Conservation (phyloP, 768 basidiomycete genomes). For the Kwoniella europaea region DNA sequence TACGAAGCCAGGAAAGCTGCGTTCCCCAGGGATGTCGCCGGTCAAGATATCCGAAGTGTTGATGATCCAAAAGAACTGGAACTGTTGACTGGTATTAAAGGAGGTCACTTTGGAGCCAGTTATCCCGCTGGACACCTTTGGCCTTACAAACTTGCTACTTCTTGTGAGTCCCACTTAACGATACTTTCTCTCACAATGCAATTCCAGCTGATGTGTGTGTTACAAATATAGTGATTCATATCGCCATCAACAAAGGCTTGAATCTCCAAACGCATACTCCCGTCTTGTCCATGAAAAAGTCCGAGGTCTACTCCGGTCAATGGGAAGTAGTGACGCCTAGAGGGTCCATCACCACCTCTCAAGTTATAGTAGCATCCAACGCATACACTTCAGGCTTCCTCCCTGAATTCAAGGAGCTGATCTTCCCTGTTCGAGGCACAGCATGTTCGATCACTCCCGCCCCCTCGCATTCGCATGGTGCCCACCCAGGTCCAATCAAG, state of each 20-base stretch:
- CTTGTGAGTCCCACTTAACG: constrained; percentile 27
- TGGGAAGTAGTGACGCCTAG: constrained; percentile 71
- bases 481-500: constrained; percentile 30
- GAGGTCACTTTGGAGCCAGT: constrained; percentile 30
- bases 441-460: constrained; percentile 46
- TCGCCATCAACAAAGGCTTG: constrained; percentile 26
- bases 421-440: constrained; percentile 45
- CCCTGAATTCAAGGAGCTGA: constrained; percentile 63
- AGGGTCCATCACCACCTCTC: constrained; percentile 66
- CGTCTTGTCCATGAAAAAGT: constrained; percentile 10
- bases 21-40: constrained; percentile 10
- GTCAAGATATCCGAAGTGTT: constrained; percentile 25
- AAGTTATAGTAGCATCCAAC: constrained; percentile 84
- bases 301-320: constrained; percentile 31
- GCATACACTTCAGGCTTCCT: constrained; percentile 78
- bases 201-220: background rate
- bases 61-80: constrained; percentile 30
- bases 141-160: constrained; percentile 42
- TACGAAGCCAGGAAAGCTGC: constrained; percentile 24
- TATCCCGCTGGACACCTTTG: constrained; percentile 44
- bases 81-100: constrained; percentile 25
- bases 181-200: background rate
- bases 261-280: constrained; percentile 43
- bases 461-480: constrained; percentile 21
- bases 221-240: constrained; percentile 22